Percentiles rank a stretch among this genome's conserved stretches.
Evolutionary conservation across 805 yeast genomes (phyloP).

Genomic region (baker's yeast (Saccharomyces cerevisiae)): DNA sequence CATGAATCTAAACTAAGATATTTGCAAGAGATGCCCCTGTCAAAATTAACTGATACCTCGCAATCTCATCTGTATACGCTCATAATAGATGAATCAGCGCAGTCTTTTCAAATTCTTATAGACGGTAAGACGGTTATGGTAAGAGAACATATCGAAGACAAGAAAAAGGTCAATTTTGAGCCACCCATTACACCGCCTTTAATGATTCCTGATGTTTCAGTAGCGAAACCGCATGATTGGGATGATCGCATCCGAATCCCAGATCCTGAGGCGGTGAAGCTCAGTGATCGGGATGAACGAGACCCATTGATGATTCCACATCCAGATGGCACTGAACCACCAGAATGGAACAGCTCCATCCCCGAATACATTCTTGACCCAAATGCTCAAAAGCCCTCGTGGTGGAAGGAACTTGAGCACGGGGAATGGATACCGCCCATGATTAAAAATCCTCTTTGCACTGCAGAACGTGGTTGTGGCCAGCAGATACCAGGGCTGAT

Average conservation of each 20-base stretch:
- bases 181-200: conserved; percentile 65
- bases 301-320: conserved; percentile 60
- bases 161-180: conserved; percentile 33
- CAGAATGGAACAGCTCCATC: conserved; percentile 66
- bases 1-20: conserved; percentile 63
- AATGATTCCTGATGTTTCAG: conserved; percentile 49
- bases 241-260: conserved; percentile 58
- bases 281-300: conserved; percentile 77
- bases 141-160: conserved; percentile 56
- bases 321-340: conserved; percentile 61
- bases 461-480: conserved; percentile 62
- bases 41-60: conserved; percentile 47
- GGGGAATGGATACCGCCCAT: conserved; percentile 76
- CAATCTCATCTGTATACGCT: conserved; percentile 69
- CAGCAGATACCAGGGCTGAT: conserved; percentile 63
- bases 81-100: conserved; percentile 49
- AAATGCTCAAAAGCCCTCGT: conserved; percentile 54
- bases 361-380: conserved; percentile 60
- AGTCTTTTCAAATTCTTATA: conserved; percentile 69
- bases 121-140: conserved; percentile 67
- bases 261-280: conserved; percentile 64
- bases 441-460: conserved; percentile 68
- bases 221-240: conserved; percentile 73
- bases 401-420: conserved; percentile 87
- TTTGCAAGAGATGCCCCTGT: conserved; percentile 50